These are phyloP conservation scores for Labyrinthula sp. DNA, from an alignment of 352 stramenopile genomes.

Conservation along the genomic window DNA sequence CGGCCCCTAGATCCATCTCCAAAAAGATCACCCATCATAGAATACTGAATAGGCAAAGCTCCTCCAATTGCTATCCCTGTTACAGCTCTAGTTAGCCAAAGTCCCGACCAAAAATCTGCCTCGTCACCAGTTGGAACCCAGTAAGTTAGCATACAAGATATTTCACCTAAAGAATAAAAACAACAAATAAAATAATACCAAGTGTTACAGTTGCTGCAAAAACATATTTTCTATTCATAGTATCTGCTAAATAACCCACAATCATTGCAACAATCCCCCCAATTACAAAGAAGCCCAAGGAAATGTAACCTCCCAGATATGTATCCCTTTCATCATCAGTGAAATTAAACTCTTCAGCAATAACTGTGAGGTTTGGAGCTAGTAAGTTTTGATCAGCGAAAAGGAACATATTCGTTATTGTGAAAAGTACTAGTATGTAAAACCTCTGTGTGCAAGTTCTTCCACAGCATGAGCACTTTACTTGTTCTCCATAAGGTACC, in stretches of 20 bases:
- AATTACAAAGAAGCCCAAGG: constrained; percentile 45
- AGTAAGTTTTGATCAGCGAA: constrained; percentile 48
- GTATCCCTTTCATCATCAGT: constrained; percentile 34
- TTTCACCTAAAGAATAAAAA: constrained; percentile 32
- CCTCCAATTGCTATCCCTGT: constrained; percentile 44
- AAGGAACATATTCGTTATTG: constrained; percentile 33
- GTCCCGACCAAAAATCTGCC: constrained; percentile 36
- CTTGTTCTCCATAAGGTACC: too few relatives aligned
- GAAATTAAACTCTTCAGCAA: constrained; percentile 39
- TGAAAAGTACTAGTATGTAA: constrained; percentile 26
- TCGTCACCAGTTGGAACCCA: too few relatives aligned
- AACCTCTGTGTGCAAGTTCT: too few relatives aligned
- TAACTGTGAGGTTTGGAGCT: constrained; percentile 42
- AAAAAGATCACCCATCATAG: constrained; percentile 44
- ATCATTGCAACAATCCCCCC: constrained; percentile 40
- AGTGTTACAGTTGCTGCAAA: too few relatives aligned
- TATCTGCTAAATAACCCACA: constrained; percentile 42
- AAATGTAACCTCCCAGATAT: constrained; percentile 44
- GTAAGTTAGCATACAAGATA: constrained; percentile 35
- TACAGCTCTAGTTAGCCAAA: constrained; percentile 39
- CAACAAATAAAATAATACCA: too few relatives aligned
- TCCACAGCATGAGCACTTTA: too few relatives aligned
- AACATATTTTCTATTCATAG: constrained; percentile 26
- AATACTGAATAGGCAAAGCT: constrained; percentile 45
- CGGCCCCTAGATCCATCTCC: constrained; percentile 32